These are phyloP conservation scores for Phytophthora sp. DNA, from an alignment of 352 stramenopile genomes.

Conservation along the genomic window DNA sequence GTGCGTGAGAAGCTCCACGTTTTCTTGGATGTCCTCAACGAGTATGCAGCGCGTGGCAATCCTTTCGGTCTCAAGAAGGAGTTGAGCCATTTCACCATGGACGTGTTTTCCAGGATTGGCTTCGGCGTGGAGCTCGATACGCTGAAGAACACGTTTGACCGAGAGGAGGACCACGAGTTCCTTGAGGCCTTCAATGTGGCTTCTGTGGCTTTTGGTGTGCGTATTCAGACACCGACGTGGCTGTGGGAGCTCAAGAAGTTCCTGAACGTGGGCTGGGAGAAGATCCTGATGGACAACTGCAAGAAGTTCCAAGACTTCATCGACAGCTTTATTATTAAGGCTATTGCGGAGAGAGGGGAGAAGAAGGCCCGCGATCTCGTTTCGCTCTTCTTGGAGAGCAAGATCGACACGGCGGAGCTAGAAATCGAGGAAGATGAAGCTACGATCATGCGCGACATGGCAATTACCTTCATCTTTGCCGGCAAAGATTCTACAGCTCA, in stretches of 20 bases:
- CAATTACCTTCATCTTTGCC: slow-evolving; percentile 71
- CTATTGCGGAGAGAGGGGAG: background rate
- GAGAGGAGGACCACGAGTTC: background rate
- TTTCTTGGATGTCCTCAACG: background rate
- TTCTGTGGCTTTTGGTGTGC: background rate
- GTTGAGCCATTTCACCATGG: slow-evolving; percentile 21
- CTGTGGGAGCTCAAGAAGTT: slow-evolving; percentile 1
- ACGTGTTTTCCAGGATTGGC: background rate
- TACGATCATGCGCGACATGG: slow-evolving; percentile 59
- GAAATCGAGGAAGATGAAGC: slow-evolving; percentile 22
- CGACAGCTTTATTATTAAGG: background rate
- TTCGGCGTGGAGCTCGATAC: background rate
- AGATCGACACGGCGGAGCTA: background rate
- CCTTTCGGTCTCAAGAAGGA: slow-evolving; percentile 13
- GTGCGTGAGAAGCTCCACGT: slow-evolving; percentile 22
- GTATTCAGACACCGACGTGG: background rate
- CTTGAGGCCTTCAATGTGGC: slow-evolving; percentile 1
- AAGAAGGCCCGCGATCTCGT: background rate
- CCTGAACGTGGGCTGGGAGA: background rate
- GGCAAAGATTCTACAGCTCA: slow-evolving; percentile 68
- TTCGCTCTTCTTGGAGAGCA: background rate
- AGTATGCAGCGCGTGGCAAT: background rate
- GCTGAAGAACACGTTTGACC: background rate
- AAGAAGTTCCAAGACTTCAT: slow-evolving; percentile 1
- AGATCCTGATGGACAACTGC: slow-evolving; percentile 1